Evolutionary conservation across 176 grass and related monocot genomes (phyloP).

Genomic region (Avena insularis): DNA sequence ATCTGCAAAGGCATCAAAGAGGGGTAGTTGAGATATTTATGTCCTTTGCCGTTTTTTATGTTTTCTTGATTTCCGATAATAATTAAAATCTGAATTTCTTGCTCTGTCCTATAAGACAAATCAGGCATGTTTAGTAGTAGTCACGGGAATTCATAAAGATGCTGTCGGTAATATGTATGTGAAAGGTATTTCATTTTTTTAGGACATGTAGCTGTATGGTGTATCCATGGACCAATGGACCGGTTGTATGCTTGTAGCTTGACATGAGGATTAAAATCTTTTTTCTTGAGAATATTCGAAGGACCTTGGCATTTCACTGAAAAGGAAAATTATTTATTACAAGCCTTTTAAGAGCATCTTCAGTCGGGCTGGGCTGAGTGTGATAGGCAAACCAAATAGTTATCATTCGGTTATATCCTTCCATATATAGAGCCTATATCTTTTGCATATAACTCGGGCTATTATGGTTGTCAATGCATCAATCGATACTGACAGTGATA

Average conservation of each 20-base stretch:
- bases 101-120: constrained; percentile 36
- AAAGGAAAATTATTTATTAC: too few species aligned
- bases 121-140: constrained; percentile 33
- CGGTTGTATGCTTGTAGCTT: background rate
- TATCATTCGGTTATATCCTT: too few species aligned
- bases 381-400: too few species aligned
- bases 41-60: constrained; percentile 38
- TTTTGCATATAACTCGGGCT: too few species aligned
- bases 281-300: too few species aligned
- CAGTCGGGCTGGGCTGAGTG: too few species aligned
- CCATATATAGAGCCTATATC: too few species aligned
- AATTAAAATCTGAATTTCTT: constrained; percentile 31
- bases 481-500: too few species aligned
- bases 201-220: constrained; percentile 3
- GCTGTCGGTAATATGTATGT: constrained; percentile 6
- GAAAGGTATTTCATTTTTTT: constrained; percentile 26
- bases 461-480: too few species aligned
- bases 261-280: too few species aligned
- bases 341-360: too few species aligned
- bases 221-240: background rate
- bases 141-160: background rate
- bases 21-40: constrained; percentile 29
- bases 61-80: constrained; percentile 29
- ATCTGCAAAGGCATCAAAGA: background rate
- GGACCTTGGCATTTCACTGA: too few species aligned